Evolutionary conservation across 2,329 filamentous ascomycete species (phyloP).

Genomic region (Apiospora rasikravindrae): DNA sequence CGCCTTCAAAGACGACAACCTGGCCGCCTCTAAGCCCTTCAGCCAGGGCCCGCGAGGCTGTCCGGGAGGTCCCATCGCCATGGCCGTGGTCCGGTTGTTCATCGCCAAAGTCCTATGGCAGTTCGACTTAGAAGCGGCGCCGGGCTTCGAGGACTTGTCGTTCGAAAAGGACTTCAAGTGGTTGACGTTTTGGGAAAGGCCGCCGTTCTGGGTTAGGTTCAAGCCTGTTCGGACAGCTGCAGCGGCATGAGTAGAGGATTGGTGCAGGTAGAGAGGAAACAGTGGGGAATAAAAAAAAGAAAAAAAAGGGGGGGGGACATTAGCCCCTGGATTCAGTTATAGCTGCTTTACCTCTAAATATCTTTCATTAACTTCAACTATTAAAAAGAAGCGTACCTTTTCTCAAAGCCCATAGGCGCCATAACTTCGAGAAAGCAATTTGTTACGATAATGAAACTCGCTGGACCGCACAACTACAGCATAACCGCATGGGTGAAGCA

Average conservation of each 20-base stretch:
- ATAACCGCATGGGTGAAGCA: no score
- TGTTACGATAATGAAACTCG: no score
- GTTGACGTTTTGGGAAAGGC: slow-evolving; percentile 23
- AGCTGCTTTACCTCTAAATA: no score
- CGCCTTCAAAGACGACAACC: neutral
- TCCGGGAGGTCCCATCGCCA: slow-evolving; percentile 3
- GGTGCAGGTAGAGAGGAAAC: no score
- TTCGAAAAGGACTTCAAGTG: slow-evolving; percentile 26
- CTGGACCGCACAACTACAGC: no score
- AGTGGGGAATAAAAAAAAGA: no score
- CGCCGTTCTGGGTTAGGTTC: slow-evolving; percentile 22
- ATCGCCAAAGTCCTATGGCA: neutral
- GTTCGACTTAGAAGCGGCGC: slow-evolving; percentile 20
- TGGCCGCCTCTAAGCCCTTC: slow-evolving; percentile 3
- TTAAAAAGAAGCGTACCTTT: no score
- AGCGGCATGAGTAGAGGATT: neutral
- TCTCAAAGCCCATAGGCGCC: no score
- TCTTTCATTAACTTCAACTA: no score
- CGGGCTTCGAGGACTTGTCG: slow-evolving; percentile 15
- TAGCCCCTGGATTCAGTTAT: no score
- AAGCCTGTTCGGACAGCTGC: slow-evolving; percentile 11
- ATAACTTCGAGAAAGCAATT: no score
- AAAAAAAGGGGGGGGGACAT: no score
- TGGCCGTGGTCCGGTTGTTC: neutral
- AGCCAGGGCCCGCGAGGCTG: slow-evolving; percentile 24